Base-by-base conservation (phyloP, 116 monocot genomes). In the Papilionanthe hybrid region DNA sequence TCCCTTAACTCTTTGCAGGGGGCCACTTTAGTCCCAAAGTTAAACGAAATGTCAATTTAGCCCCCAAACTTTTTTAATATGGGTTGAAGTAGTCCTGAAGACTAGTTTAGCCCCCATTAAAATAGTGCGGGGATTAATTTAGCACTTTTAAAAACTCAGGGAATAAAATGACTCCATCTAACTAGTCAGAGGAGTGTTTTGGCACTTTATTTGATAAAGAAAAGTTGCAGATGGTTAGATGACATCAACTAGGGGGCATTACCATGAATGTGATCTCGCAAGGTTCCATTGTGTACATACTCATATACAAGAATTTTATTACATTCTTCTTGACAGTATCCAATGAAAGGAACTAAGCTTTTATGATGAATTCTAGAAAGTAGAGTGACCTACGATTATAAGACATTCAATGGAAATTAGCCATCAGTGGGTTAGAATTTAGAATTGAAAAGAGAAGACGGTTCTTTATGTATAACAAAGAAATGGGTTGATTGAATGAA, bases 311-410 rank as follows among this genome's bases (percentile, higher is more conserved):
- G 85, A 53, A 88, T 85, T 58, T 55, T 81, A 63, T 78, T 79
- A 72, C 32, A 77, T 77, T 80, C 88, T 82, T 88, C 84, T 82
- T 88, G 82, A 78, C 88, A 84, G 72, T 82, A 88, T 42, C 85
- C 88, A 60, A 88, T 76, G 44, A 88, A 82, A 72, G 82, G 72
- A 49, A 88, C 88, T 85, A 84, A 79, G 47, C 84, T 78, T 71
- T 87, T 87, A 49, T 87, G 87, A 82, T 87, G 84, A 63, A 84
- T 84, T 81, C 84, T 87, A 76, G 87, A 87, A 65, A 87, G 81
- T 30, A 87, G 65, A 79, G 84, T 42, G 73, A 88, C 88, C 88
- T 88, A 65, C 41, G 50, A 43, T 69, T 32, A 48, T 49, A 79
- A 69, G 69, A 29, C 32, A 69, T 69, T 18, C 57, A 80, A 5